Conservation (phyloP, 1,284 basidiomycete genomes). For the Fistulinella staudtii region DNA sequence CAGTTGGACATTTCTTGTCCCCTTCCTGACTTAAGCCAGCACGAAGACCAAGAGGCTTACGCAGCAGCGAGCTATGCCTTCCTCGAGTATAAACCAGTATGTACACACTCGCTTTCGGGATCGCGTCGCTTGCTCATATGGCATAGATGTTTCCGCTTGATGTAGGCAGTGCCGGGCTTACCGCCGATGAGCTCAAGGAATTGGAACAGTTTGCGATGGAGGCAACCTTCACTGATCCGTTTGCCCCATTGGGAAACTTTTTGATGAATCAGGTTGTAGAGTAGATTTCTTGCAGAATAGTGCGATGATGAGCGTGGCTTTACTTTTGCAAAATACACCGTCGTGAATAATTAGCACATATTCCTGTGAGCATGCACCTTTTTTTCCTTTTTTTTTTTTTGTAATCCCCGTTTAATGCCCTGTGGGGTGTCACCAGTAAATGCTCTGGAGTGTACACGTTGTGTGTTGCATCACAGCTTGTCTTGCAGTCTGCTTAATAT, state of each 20-base stretch:
- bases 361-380: too few species aligned
- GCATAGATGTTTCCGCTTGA: conserved; percentile 5
- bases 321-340: too few species aligned
- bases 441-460: too few species aligned
- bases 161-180: conserved; percentile 6
- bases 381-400: too few species aligned
- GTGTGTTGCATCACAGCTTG: too few species aligned
- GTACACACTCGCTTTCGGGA: conserved; percentile 2
- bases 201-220: conserved; percentile 15
- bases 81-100: conserved; percentile 16
- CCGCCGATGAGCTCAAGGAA: conserved; percentile 13
- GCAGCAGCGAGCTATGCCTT: conserved; percentile 1
- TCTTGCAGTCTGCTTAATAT: too few species aligned
- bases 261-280: too few species aligned
- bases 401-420: too few species aligned
- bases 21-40: conserved; percentile 4
- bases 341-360: too few species aligned
- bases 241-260: conserved; percentile 10
- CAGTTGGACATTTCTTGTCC: conserved; percentile 3
- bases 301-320: too few species aligned
- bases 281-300: too few species aligned
- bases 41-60: conserved; percentile 3
- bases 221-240: conserved; percentile 22
- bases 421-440: too few species aligned
- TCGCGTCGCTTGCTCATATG: conserved; percentile 1